Evolutionary conservation across 805 yeast species (phyloP).

Genomic region (Candida vartiovaarae): DNA sequence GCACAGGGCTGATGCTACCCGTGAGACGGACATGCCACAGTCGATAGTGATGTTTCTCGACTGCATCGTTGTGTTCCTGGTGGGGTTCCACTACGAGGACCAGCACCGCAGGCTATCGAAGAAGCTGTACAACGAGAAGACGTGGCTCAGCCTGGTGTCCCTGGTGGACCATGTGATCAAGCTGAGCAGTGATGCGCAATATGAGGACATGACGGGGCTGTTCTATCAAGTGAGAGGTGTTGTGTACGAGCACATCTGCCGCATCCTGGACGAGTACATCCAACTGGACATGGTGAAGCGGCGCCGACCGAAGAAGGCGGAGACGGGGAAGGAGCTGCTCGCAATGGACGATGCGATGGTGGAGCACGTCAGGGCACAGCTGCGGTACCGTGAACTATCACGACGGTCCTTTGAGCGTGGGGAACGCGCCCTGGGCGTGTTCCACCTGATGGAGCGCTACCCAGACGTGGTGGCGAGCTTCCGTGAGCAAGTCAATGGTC

Average conservation of each 20-base stretch:
- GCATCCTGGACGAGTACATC: conserved; percentile 8
- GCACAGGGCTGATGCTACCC: conserved; percentile 15
- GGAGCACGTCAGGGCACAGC: conserved; percentile 2
- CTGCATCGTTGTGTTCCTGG: conserved; percentile 14
- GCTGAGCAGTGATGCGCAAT: conserved; percentile 1
- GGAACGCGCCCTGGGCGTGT: conserved; percentile 8
- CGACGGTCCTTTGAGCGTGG: conserved; percentile 3
- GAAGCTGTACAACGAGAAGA: conserved; percentile 8
- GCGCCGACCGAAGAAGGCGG: not conserved
- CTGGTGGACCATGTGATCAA: conserved; percentile 11
- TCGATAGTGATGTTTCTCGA: conserved; percentile 13
- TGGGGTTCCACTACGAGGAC: conserved; percentile 19
- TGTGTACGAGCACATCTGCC: conserved; percentile 13
- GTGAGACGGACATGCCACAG: not conserved
- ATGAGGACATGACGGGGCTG: conserved; percentile 11
- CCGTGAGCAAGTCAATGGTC: not conserved
- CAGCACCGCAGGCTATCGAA: conserved; percentile 7
- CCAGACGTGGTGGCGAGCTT: conserved; percentile 6
- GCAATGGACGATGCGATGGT: conserved; percentile 2
- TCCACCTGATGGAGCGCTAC: conserved; percentile 8
- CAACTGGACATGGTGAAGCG: conserved; percentile 4
- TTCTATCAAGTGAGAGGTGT: conserved; percentile 10
- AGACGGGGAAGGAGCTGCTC: conserved; percentile 1
- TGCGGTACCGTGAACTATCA: conserved; percentile 7
- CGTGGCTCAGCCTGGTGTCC: conserved; percentile 15